Evolutionary conservation across 768 basidiomycete species (phyloP).

Genomic region (Termitomyces sp.): DNA sequence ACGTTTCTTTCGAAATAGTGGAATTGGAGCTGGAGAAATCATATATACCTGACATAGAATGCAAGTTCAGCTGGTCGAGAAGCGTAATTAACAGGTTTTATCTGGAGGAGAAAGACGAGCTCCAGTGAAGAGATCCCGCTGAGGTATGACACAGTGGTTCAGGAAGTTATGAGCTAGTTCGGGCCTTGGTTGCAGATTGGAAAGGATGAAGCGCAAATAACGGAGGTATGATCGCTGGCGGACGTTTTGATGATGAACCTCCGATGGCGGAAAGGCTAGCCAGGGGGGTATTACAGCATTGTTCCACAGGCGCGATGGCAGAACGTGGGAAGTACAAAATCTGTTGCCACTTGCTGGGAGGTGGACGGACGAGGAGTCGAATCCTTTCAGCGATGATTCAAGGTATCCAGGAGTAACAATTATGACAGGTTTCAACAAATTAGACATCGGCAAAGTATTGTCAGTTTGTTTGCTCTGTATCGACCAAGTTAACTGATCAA

Average conservation of each 20-base stretch:
- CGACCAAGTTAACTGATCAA: not conserved
- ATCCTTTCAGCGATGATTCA: not conserved
- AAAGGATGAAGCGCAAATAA: not conserved
- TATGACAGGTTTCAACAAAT: not conserved
- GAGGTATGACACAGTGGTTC: not conserved
- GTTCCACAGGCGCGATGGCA: not conserved
- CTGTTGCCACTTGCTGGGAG: not conserved
- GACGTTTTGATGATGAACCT: not conserved
- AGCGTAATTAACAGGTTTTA: not conserved
- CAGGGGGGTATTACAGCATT: not conserved
- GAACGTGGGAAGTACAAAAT: constrained; percentile 1
- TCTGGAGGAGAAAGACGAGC: not conserved
- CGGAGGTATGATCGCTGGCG: not conserved
- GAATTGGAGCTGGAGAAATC: no score
- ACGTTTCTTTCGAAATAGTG: no score
- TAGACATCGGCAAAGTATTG: constrained; percentile 3
- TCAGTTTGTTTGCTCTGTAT: not conserved
- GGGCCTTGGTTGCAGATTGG: not conserved
- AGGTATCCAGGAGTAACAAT: not conserved
- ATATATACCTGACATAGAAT: no score
- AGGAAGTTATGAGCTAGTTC: not conserved
- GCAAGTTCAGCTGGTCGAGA: not conserved
- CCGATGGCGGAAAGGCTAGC: not conserved
- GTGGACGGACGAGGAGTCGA: not conserved
- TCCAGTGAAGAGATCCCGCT: not conserved